These are phyloP conservation scores for Nannochloropsis granulata DNA, from an alignment of 108 stramenopile genomes.

Conservation along the genomic window DNA sequence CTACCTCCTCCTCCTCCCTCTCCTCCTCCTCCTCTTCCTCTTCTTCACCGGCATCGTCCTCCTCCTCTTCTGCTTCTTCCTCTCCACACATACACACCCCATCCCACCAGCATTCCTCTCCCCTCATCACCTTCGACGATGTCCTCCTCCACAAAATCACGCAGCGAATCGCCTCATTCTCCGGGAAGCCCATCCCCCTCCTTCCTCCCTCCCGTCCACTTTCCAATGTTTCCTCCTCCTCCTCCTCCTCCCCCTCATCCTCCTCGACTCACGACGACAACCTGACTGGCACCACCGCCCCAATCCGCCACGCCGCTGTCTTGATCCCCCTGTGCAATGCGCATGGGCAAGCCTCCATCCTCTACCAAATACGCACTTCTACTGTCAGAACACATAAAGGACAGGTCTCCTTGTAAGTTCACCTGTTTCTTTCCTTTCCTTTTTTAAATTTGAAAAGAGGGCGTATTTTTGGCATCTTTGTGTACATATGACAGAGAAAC, in stretches of 20 bases:
- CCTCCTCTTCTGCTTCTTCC: not conserved
- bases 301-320: not conserved
- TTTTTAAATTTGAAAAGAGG: too few relatives aligned
- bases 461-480: too few relatives aligned
- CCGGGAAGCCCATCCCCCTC: not conserved
- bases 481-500: too few relatives aligned
- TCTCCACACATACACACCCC: not conserved
- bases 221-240: not conserved
- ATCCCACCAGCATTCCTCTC: too few relatives aligned
- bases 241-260: not conserved
- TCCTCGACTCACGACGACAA: not conserved
- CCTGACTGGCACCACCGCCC: too few relatives aligned
- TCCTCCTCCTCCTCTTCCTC: too few relatives aligned
- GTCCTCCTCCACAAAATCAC: not conserved
- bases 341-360: not conserved
- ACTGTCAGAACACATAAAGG: not conserved
- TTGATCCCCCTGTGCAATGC: not conserved
- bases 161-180: not conserved
- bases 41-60: not conserved
- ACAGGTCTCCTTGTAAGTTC: not conserved
- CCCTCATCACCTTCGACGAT: not conserved
- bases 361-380: not conserved
- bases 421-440: too few relatives aligned
- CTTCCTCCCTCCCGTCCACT: not conserved
- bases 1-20: too few relatives aligned